Conservation (phyloP, 441 rosid genomes). For the Populus tomentosa region DNA sequence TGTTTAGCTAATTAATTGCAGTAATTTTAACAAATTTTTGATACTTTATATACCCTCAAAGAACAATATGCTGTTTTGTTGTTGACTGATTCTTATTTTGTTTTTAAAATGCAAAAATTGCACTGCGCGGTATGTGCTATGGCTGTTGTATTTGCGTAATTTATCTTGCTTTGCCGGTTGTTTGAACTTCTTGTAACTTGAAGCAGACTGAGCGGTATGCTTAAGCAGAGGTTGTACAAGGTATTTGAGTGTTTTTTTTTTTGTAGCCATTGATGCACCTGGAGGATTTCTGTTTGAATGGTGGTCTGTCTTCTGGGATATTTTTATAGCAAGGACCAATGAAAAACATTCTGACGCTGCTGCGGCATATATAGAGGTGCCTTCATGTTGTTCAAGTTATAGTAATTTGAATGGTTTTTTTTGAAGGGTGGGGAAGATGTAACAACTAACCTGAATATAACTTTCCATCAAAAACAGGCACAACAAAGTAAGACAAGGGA, state of each 20-base stretch:
- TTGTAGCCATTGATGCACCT: slow-evolving; percentile 68
- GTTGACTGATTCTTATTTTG: not conserved
- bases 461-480: slow-evolving; percentile 28
- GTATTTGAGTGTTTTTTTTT: slow-evolving; percentile 9
- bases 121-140: not conserved
- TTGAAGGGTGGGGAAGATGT: not conserved
- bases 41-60: not conserved
- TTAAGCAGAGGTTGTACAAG: not conserved
- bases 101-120: not conserved
- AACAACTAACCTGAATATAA: not conserved
- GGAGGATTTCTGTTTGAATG: slow-evolving; percentile 83
- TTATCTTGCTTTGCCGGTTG: not conserved
- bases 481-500: slow-evolving; percentile 60
- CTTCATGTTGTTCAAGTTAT: not conserved
- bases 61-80: not conserved
- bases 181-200: not conserved
- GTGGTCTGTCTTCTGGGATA: slow-evolving; percentile 45
- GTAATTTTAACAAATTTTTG: not conserved
- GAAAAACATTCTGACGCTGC: slow-evolving; percentile 69
- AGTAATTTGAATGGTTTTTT: not conserved
- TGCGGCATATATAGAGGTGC: slow-evolving; percentile 70
- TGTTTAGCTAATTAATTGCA: not conserved
- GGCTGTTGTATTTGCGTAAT: not conserved
- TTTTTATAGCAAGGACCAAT: slow-evolving; percentile 61
- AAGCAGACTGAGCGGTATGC: not conserved